phyloP scores from a whole-genome alignment of 345 rosid genomes.

The Abelmoschus esculentus region DNA sequence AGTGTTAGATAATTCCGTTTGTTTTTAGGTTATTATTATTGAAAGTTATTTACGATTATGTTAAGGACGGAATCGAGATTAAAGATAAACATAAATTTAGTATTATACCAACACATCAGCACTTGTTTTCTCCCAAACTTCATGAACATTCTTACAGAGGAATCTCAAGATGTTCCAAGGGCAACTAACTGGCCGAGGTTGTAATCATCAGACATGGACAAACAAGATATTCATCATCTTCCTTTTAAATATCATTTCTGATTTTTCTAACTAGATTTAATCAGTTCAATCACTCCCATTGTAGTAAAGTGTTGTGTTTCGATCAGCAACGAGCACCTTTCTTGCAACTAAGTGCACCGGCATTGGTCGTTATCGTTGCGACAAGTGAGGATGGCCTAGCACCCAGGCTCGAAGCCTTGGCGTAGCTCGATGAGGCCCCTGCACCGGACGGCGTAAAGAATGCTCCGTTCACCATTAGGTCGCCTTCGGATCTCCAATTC shows the following conservation, averaged over 20 bases:
- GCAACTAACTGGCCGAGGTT: conserved; percentile 57
- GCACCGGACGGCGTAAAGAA: conserved; percentile 62
- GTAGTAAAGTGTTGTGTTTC: neutral
- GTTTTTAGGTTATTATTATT: too few relatives aligned
- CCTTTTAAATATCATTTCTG: neutral
- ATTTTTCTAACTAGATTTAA: conserved; percentile 4
- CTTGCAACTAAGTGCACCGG: conserved; percentile 60
- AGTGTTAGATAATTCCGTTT: too few relatives aligned
- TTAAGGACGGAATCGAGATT: too few relatives aligned
- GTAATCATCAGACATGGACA: conserved; percentile 23
- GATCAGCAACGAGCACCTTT: conserved; percentile 64
- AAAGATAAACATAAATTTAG: neutral
- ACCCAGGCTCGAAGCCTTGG: conserved; percentile 68
- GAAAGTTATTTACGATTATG: too few relatives aligned
- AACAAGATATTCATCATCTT: neutral
- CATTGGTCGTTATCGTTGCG: conserved; percentile 40
- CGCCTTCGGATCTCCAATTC: conserved; percentile 87
- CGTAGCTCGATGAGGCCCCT: conserved; percentile 63
- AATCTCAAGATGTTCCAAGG: conserved; percentile 29
- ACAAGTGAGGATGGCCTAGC: conserved; percentile 78
- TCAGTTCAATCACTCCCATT: conserved; percentile 1
- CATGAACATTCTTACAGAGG: conserved; percentile 28
- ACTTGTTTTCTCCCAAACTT: conserved; percentile 28
- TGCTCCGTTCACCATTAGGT: conserved; percentile 63
- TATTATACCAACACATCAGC: conserved; percentile 38